phyloP scores from a whole-genome alignment of 2,329 filamentous ascomycete genomes.

The Sclerotinia glacialis region DNA sequence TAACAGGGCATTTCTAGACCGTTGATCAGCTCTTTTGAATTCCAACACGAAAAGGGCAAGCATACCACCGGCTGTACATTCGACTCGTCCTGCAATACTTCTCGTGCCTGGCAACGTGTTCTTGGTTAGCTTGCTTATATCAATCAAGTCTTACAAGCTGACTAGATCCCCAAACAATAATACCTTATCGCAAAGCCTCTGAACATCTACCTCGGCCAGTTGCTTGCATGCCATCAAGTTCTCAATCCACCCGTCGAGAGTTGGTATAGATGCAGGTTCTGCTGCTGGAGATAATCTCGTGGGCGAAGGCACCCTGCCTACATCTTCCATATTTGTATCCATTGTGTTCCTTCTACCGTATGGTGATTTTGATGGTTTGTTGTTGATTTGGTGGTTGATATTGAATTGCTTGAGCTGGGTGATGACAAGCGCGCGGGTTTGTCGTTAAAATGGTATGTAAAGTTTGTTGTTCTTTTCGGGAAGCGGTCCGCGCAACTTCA shows the following conservation, averaged over 20 bases:
- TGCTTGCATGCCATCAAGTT: slow-evolving; percentile 98
- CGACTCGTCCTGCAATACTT: slow-evolving; percentile 95
- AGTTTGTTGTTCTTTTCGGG: slow-evolving; percentile 18
- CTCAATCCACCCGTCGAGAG: slow-evolving; percentile 97
- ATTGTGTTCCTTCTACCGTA: slow-evolving; percentile 48
- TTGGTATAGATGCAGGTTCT: slow-evolving; percentile 87
- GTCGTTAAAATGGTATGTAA: slow-evolving; percentile 11
- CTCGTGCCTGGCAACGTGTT: slow-evolving; percentile 66
- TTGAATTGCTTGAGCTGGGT: slow-evolving; percentile 33
- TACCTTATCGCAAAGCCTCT: slow-evolving; percentile 97
- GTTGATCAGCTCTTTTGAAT: slow-evolving; percentile 32
- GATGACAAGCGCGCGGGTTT: slow-evolving; percentile 29
- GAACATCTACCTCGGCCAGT: slow-evolving; percentile 88
- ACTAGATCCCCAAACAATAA: slow-evolving; percentile 39
- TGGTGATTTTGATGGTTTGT: slow-evolving; percentile 19
- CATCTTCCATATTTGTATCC: slow-evolving; percentile 99
- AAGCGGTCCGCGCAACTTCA: slow-evolving; percentile 19
- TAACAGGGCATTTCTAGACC: slow-evolving; percentile 90
- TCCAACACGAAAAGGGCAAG: slow-evolving; percentile 35
- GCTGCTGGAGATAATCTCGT: slow-evolving; percentile 71
- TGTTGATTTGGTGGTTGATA: slow-evolving; percentile 26
- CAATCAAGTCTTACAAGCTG: slow-evolving; percentile 13
- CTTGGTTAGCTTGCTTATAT: slow-evolving; percentile 15
- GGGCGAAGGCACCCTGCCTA: slow-evolving; percentile 77
- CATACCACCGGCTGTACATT: slow-evolving; percentile 98